Conservation (phyloP, 805 yeast species). For the Yamadazyma endophytica region DNA sequence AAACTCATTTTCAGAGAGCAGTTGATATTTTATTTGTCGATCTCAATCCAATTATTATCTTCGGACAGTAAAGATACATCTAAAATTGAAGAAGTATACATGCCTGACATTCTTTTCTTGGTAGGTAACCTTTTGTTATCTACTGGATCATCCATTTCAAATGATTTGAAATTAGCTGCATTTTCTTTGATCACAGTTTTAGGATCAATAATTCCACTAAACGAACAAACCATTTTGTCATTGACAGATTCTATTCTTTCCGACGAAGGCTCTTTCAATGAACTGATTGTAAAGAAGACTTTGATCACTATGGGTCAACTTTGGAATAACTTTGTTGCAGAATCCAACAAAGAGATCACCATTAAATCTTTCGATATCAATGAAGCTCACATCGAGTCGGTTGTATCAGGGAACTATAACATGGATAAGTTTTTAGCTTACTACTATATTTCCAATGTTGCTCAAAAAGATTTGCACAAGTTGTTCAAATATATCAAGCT, state of each 20-base stretch:
- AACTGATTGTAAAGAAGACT: conserved; percentile 24
- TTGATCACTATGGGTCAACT: conserved; percentile 38
- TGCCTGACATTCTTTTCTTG: conserved; percentile 57
- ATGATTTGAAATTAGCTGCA: conserved; percentile 75
- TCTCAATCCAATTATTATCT: conserved; percentile 64
- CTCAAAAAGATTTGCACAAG: conserved; percentile 15
- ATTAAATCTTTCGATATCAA: conserved; percentile 7
- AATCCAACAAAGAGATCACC: neutral
- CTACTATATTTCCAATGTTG: conserved; percentile 23
- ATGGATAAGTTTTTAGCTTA: conserved; percentile 25
- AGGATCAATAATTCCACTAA: conserved; percentile 64
- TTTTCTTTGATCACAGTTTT: conserved; percentile 79
- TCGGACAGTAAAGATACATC: conserved; percentile 47
- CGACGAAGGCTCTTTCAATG: conserved; percentile 15
- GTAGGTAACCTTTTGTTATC: conserved; percentile 49
- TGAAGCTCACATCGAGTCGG: conserved; percentile 1
- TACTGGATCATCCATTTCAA: conserved; percentile 13
- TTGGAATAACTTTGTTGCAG: conserved; percentile 19
- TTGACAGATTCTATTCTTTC: conserved; percentile 30
- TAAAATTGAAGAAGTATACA: conserved; percentile 41
- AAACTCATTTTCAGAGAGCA: conserved; percentile 62
- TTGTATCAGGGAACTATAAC: conserved; percentile 4
- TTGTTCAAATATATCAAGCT: conserved; percentile 21
- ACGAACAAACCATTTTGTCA: conserved; percentile 22
- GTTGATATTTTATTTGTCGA: conserved; percentile 74